Base-by-base conservation (phyloP, 768 basidiomycete species). In the Russula sp. region DNA sequence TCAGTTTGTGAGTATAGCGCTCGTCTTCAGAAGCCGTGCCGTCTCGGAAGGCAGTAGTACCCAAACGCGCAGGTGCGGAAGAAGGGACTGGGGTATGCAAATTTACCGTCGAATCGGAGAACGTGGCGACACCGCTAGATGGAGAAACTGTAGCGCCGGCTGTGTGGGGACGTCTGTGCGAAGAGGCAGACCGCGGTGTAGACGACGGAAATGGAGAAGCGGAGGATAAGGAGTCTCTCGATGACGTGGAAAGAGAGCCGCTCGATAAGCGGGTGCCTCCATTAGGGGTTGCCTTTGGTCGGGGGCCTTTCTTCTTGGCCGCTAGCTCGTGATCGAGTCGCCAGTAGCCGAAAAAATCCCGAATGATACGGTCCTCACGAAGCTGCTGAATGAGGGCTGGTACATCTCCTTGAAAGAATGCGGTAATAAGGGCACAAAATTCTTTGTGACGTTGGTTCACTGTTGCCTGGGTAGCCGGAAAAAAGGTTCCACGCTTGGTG, bases 261-360 rank as follows among this genome's bases (percentile, higher is more conserved):
- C 58, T 73, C n/a, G 81, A 76, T 0, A 69, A 54, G 7, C 52
- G 61, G 29, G 68, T 34, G 34, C 32, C 25, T 20, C 66, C 66
- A 48, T 59, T 39, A 62, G 71, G 68, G 42, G 65, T 32, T n/a
- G 63, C 52, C 3, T 50, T 61, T 43, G 65, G 50, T 48, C 49
- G 60, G 66, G 62, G 67, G 11, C 32, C 70, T 59, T 56, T 70
- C 59, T n/a, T 46, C 68, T 80, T 83, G 63, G 77, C 76, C 32
- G 76, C 77, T 20, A 82, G 74, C 56, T 91, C 88, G 61, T 81
- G 72, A 70, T 93, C 90, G 42, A 84, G 74, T 63, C 85, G 77
- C 90, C 90, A 92, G 65, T 81, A 79, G 14, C 82, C 86, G 68
- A 93, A 93, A 72, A 92, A 93, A 70, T 91, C 86, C 3, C 82